Percentiles rank a stretch among this genome's conserved stretches.
Evolutionary conservation across 768 basidiomycete species (phyloP).

Genomic region (Boletus vermiculosoides): DNA sequence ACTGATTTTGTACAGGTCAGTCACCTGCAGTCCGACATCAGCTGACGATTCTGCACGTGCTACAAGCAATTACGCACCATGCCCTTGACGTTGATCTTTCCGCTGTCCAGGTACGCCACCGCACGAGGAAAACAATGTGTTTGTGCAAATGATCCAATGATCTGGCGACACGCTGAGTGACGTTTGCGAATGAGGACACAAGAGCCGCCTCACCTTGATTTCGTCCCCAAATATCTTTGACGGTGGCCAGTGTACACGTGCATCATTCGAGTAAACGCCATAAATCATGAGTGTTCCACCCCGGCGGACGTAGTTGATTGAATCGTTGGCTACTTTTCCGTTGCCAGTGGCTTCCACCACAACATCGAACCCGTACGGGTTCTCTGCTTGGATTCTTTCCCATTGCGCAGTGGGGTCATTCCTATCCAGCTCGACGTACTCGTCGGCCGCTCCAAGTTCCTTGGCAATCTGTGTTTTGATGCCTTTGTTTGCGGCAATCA

Average conservation of each 20-base stretch:
- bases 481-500: conserved; percentile 83
- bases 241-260: conserved; percentile 77
- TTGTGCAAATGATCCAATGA: conserved; percentile 85
- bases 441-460: conserved; percentile 71
- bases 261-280: conserved; percentile 82
- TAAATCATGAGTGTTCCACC: conserved; percentile 83
- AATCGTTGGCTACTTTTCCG: conserved; percentile 74
- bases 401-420: conserved; percentile 69
- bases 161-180: conserved; percentile 40
- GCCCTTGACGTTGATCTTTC: conserved; percentile 74
- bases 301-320: conserved; percentile 80
- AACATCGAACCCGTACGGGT: conserved; percentile 83
- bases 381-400: conserved; percentile 68
- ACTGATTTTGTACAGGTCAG: conserved; percentile 60
- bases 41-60: neutral
- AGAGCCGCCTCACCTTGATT: conserved; percentile 42
- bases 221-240: conserved; percentile 72
- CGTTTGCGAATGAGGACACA: neutral
- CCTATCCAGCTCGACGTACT: conserved; percentile 79
- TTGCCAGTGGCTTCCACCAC: conserved; percentile 76
- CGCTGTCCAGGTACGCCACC: conserved; percentile 78
- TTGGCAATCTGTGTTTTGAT: conserved; percentile 83
- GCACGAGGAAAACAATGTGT: conserved; percentile 86
- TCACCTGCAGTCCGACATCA: conserved; percentile 16
- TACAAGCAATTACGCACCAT: conserved; percentile 44